Evolutionary conservation across 768 basidiomycete species (phyloP).

Genomic region (Chalciporus piperatus): DNA sequence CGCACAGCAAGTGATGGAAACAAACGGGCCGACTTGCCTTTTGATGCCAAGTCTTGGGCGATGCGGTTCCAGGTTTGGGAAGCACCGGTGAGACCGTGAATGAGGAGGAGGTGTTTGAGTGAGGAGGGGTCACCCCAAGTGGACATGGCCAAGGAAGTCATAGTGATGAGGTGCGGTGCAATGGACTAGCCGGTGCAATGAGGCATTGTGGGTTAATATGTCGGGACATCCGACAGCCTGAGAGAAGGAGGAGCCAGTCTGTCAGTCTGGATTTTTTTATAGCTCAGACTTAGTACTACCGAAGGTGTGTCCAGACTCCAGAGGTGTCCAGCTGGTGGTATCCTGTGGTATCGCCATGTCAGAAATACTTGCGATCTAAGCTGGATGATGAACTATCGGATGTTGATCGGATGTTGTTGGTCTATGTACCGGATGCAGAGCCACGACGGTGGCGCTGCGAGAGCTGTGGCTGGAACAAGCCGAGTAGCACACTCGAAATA

Average conservation of each 20-base stretch:
- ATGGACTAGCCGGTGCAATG: neutral
- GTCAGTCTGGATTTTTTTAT: too few relatives aligned
- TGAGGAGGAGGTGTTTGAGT: slow-evolving; percentile 13
- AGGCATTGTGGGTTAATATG: neutral
- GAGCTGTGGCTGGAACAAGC: neutral
- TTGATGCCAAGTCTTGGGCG: slow-evolving; percentile 10
- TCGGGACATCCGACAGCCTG: too few relatives aligned
- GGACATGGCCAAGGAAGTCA: slow-evolving; percentile 4
- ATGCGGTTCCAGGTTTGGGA: slow-evolving; percentile 17
- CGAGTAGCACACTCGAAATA: neutral
- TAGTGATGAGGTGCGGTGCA: slow-evolving; percentile 1
- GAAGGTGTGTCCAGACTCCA: too few relatives aligned
- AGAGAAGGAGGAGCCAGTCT: too few relatives aligned
- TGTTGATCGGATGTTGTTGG: too few relatives aligned
- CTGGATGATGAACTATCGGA: too few relatives aligned
- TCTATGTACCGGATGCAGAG: too few relatives aligned
- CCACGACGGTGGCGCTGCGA: slow-evolving; percentile 2
- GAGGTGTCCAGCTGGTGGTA: too few relatives aligned
- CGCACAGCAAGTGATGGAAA: neutral
- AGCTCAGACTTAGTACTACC: too few relatives aligned
- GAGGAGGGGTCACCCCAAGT: slow-evolving; percentile 21
- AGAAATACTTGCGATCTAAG: too few relatives aligned
- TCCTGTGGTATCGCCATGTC: too few relatives aligned
- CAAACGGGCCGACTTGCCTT: slow-evolving; percentile 5
- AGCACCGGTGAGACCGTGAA: slow-evolving; percentile 19